Conservation (phyloP, 2,329 filamentous ascomycete genomes). For the Colletotrichum echinochloae region DNA sequence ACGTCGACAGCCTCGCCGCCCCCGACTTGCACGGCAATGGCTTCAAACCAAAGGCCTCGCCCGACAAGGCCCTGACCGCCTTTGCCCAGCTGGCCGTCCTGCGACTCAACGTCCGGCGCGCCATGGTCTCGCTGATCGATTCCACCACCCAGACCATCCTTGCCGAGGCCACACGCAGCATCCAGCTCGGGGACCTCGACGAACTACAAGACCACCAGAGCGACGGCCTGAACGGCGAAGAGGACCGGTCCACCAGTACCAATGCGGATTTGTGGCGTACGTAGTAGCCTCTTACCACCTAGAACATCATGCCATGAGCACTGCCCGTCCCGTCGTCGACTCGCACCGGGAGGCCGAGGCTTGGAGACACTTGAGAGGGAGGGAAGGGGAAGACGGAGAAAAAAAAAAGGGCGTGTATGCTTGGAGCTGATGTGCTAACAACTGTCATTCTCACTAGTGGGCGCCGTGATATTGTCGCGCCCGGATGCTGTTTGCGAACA, state of each 20-base stretch:
- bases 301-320: not conserved
- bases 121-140: slow-evolving; percentile 63
- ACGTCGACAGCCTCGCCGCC: slow-evolving; percentile 47
- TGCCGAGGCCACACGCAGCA: slow-evolving; percentile 61
- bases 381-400: no score
- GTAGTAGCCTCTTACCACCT: slow-evolving; percentile 42
- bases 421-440: slow-evolving; percentile 27
- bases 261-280: slow-evolving; percentile 51
- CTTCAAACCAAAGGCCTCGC: slow-evolving; percentile 50
- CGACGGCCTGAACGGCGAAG: slow-evolving; percentile 9
- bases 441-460: slow-evolving; percentile 15
- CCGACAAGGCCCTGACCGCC: slow-evolving; percentile 56
- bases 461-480: slow-evolving; percentile 46
- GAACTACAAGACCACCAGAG: not conserved
- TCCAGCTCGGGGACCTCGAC: slow-evolving; percentile 53
- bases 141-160: slow-evolving; percentile 61
- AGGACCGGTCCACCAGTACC: slow-evolving; percentile 21
- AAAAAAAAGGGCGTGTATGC: not conserved
- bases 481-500: slow-evolving; percentile 51
- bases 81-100: slow-evolving; percentile 64
- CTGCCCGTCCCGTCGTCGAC: not conserved
- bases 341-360: not conserved
- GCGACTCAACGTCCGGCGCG: slow-evolving; percentile 59
- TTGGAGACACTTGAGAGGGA: not conserved
- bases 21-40: slow-evolving; percentile 47